Percentiles rank a stretch among this genome's conserved stretches.
These are phyloP conservation scores for Cercospora citrullina DNA, from an alignment of 2,329 filamentous ascomycete species.

Conservation along the genomic window DNA sequence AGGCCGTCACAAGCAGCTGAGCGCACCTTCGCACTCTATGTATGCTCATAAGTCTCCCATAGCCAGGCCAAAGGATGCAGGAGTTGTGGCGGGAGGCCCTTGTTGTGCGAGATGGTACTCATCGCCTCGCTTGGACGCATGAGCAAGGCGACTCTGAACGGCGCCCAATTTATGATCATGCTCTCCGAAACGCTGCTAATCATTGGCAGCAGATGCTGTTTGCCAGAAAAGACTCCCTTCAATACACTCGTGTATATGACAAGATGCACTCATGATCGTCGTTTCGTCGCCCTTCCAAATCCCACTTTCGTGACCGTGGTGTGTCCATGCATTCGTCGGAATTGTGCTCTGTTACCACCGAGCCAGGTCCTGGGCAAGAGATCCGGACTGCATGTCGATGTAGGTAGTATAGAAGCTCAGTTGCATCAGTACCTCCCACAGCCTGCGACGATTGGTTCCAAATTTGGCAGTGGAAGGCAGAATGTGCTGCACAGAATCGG, in stretches of 20 bases:
- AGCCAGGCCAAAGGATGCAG: background rate
- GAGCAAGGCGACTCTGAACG: background rate
- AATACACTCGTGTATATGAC: background rate
- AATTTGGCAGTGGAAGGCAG: background rate
- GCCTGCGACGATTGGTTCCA: background rate
- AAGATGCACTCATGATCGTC: background rate
- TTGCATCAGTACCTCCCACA: background rate
- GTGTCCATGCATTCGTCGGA: background rate
- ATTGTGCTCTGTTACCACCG: background rate
- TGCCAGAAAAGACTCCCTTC: background rate
- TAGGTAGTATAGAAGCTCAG: background rate
- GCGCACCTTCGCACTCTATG: background rate
- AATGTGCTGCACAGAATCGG: background rate
- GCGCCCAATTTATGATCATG: background rate
- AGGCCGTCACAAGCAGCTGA: background rate
- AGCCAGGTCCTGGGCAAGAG: background rate
- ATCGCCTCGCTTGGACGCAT: background rate
- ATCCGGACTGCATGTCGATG: background rate
- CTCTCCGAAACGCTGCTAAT: background rate
- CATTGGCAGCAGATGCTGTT: background rate
- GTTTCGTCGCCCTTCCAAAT: background rate
- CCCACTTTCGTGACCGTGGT: background rate
- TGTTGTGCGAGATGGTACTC: background rate
- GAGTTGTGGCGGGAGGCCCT: background rate
- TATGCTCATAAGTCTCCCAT: background rate